Base-by-base conservation (phyloP, 148 eudicot genomes). In the Chenopodium quinoa region DNA sequence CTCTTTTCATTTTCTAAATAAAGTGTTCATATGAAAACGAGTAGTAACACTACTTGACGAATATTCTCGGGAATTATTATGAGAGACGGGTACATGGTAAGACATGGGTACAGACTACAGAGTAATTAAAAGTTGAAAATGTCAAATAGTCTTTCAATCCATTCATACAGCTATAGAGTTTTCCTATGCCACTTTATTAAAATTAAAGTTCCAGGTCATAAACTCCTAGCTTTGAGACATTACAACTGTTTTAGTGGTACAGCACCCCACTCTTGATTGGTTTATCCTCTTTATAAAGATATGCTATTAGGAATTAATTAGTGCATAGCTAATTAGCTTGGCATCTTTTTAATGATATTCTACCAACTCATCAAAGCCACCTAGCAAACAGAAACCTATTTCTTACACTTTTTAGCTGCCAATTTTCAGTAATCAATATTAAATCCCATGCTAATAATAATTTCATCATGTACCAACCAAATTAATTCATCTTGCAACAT, bases 341-440 rank as follows among this genome's bases (percentile, higher is more conserved):
- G 56, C 22, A 84, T 40, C 46, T 56, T 27, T 50, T 14, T 54
- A 66, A 70, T 81, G 27, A 81, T 80, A 25, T 75, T 64, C 66
- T 25, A 76, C 80, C 86, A 81, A 77, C 78, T 27, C 56, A 40
- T 40, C 44, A 40, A 81, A 48, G 63, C 81, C 68, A 84, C 81
- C 84, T 84, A 72, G 71, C 83, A 81, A 47, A 22, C 7, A 22
- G 25, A 75, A 71, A 19, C 81, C 80, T 69, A 80, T 76, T 19
- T 73, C 71, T 66, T 31, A 40, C n/a, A 19, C 86, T 75, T 84
- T 67, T 72, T 60, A 72, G 86, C 81, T 84, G 78, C 78, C 83
- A 40, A 50, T 79, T 50, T 74, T 50, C 19, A 23, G 60, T 47
- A 46, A 73, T 48, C 76, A 47, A 73, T 48, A 40, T 71, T 20